Conservation (phyloP, 2,329 filamentous ascomycete genomes). For the Lachnellula cervina region DNA sequence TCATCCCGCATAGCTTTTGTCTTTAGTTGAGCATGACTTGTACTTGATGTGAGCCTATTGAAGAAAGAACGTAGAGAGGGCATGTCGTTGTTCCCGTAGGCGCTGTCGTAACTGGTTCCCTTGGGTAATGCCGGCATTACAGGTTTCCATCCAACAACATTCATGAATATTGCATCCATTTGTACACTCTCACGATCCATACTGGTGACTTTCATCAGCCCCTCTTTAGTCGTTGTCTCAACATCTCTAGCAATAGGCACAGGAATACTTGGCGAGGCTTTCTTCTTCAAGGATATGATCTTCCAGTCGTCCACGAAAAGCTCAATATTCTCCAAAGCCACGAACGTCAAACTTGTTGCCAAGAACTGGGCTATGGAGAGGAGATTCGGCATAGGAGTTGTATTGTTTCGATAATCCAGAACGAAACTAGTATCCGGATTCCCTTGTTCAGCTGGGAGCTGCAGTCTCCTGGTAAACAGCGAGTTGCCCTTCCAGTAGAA, state of each 20-base stretch:
- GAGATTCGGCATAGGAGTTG: conserved; percentile 79
- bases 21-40: conserved; percentile 46
- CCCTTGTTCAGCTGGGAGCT: conserved; percentile 61
- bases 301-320: conserved; percentile 87
- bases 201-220: conserved; percentile 78
- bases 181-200: conserved; percentile 84
- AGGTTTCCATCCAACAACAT: conserved; percentile 77
- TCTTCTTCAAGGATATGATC: conserved; percentile 75
- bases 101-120: conserved; percentile 22
- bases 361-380: conserved; percentile 87
- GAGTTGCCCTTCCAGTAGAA: conserved; percentile 99
- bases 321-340: conserved; percentile 81
- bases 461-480: conserved; percentile 83
- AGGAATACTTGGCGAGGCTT: conserved; percentile 70
- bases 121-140: conserved; percentile 33
- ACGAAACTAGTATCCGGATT: conserved; percentile 83
- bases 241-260: conserved; percentile 73
- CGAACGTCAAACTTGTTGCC: conserved; percentile 92
- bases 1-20: conserved; percentile 60
- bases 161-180: conserved; percentile 88
- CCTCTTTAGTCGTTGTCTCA: conserved; percentile 76
- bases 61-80: conserved; percentile 76
- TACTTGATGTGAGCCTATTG: conserved; percentile 61
- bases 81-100: conserved; percentile 45
- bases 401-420: conserved; percentile 85